Base-by-base conservation (phyloP, 495 filamentous ascomycete genomes). In the Tuber calosporum region DNA sequence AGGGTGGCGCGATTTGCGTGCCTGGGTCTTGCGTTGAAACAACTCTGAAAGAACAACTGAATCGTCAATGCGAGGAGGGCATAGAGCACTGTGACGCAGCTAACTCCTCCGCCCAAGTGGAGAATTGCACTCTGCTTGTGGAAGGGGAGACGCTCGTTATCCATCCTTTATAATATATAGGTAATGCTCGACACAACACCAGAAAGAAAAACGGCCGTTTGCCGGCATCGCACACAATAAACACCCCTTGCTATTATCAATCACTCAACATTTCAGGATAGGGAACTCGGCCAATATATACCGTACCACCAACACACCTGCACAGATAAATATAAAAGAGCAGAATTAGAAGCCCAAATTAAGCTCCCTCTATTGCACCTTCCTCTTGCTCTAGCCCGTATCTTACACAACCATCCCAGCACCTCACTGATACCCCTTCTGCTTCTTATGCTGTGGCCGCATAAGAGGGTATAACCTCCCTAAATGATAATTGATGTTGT, bases 401-500 rank as follows among this genome's bases (percentile, higher is more conserved):
- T 70, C 20, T 41, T 73, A 73, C 70, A 73, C 67, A 69, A 37
- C 3, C 36, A 22, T 38, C 34, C 30, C 39, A 36, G 6, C 70
- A 67, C 75, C 76, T 73, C 80, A 74, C 68, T 84, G 76, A 67
- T 80, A 80, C 68, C 84, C 83, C 80, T 89, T 88, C 84, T 88
- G 77, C 30, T 78, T 89, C 86, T 94, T 96, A 78, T 88, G 87
- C 11, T 90, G 89, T 1, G 87, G 87, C 62, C 87, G 87, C 42
- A 99, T 89, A 81, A 89, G 90, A 9, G 91, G 89, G 81, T 96
- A 93, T 85, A 98, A 89, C 75, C 95, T 87, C 79, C 87, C 87
- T 53, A 99, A 83, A 83, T 97, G 94, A 86, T 96, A 97, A 84
- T 99, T 99, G 87, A 98, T 94, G 72, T 89, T 91, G 85, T 90